A percentile compares a stretch with the other conserved stretches of the same genome.
These are phyloP conservation scores for Dictyophora rubrovolvata DNA, from an alignment of 768 basidiomycete species.

Conservation along the genomic window DNA sequence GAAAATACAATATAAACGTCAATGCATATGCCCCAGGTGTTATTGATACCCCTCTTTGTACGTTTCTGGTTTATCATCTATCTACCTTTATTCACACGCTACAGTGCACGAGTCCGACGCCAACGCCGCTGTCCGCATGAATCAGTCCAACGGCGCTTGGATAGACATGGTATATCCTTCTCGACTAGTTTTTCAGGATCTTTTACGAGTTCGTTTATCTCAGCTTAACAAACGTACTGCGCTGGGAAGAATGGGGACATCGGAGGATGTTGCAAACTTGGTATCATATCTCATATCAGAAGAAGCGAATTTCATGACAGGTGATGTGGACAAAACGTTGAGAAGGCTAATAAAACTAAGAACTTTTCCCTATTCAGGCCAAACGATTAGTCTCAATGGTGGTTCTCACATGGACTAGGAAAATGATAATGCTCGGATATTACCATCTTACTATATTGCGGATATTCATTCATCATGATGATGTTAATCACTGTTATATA, in stretches of 20 bases:
- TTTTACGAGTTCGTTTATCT: background rate
- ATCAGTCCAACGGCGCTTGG: background rate
- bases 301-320: conserved; percentile 8
- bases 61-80: background rate
- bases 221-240: background rate
- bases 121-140: background rate
- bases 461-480: too few relatives aligned
- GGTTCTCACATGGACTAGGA: background rate
- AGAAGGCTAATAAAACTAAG: background rate
- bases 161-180: background rate
- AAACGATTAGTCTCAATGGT: background rate
- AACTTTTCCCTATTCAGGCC: background rate
- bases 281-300: conserved; percentile 5
- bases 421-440: too few relatives aligned
- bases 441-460: too few relatives aligned
- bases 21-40: conserved; percentile 28
- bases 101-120: background rate
- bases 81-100: background rate
- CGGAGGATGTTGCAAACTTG: conserved; percentile 1
- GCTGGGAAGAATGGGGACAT: background rate
- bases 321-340: background rate
- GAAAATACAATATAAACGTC: conserved; percentile 29
- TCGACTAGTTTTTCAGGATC: background rate
- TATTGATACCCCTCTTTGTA: conserved; percentile 15
- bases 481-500: too few relatives aligned